A percentile compares a stretch with the other conserved stretches of the same genome.
Evolutionary conservation across 2,329 filamentous ascomycete genomes (phyloP).

Genomic region (Fusarium torulosum): DNA sequence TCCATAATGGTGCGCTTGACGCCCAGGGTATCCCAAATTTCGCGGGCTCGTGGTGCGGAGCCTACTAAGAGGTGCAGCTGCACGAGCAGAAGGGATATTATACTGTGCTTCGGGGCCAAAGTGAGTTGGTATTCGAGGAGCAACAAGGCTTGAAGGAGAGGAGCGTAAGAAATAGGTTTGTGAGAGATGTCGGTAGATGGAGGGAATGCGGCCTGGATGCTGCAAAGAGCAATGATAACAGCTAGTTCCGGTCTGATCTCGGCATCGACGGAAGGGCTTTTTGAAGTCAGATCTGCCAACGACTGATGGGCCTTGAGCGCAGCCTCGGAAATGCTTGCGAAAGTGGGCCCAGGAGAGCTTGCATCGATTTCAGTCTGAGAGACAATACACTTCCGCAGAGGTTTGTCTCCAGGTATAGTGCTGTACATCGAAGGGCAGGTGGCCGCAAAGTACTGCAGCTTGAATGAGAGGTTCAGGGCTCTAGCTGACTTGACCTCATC

Average conservation of each 20-base stretch:
- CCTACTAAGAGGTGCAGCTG: conserved; percentile 66
- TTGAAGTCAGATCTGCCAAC: conserved; percentile 17
- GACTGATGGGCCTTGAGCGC: conserved; percentile 41
- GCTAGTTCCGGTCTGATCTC: conserved; percentile 53
- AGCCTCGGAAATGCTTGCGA: conserved; percentile 41
- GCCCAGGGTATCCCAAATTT: conserved; percentile 64
- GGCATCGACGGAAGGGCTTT: conserved; percentile 36
- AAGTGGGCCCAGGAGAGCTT: conserved; percentile 40
- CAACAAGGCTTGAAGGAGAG: conserved; percentile 62
- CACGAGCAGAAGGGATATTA: conserved; percentile 63
- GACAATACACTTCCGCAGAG: conserved; percentile 43
- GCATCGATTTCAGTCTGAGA: conserved; percentile 41
- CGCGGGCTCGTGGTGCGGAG: conserved; percentile 60
- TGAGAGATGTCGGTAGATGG: conserved; percentile 39
- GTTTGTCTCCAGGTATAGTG: conserved; percentile 35
- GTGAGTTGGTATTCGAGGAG: conserved; percentile 64
- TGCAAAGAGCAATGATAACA: conserved; percentile 53
- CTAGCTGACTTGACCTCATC: conserved; percentile 44
- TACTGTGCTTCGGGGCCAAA: conserved; percentile 60
- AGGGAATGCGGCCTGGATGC: conserved; percentile 50
- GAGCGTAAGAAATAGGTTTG: conserved; percentile 39
- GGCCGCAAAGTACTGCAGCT: conserved; percentile 60
- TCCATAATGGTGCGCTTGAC: conserved; percentile 71
- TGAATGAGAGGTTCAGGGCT: conserved; percentile 54
- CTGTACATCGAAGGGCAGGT: conserved; percentile 53